These are phyloP conservation scores for Syzygium malaccense DNA, from an alignment of 441 rosid species.

Conservation along the genomic window DNA sequence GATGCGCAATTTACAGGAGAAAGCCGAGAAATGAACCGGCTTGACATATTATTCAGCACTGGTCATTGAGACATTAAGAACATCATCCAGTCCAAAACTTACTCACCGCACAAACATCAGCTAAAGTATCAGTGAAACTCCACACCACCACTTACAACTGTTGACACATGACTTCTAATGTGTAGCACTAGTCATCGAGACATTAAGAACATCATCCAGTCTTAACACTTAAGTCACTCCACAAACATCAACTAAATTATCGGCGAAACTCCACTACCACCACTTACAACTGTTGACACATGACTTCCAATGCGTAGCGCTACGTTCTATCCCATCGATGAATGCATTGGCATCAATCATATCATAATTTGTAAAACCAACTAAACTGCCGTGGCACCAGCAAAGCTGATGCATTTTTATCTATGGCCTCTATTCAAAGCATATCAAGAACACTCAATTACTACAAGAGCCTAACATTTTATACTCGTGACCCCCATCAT, in stretches of 20 bases:
- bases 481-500: background rate
- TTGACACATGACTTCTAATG: background rate
- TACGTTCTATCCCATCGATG: background rate
- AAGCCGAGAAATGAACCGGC: background rate
- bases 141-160: background rate
- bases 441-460: background rate
- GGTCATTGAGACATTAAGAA: background rate
- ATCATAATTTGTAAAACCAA: background rate
- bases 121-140: background rate
- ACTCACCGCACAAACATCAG: background rate
- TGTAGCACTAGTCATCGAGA: background rate
- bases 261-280: background rate
- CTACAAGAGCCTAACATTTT: background rate
- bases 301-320: background rate
- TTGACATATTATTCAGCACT: background rate
- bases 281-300: background rate
- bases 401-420: background rate
- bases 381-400: background rate
- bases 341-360: background rate
- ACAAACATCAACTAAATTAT: background rate
- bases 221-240: background rate
- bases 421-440: background rate
- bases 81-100: background rate
- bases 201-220: background rate
- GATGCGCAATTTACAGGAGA: background rate